A percentile compares a stretch with the other conserved stretches of the same genome.
Conservation (phyloP, 805 yeast genomes). For the Starmerella vaccinii region DNA sequence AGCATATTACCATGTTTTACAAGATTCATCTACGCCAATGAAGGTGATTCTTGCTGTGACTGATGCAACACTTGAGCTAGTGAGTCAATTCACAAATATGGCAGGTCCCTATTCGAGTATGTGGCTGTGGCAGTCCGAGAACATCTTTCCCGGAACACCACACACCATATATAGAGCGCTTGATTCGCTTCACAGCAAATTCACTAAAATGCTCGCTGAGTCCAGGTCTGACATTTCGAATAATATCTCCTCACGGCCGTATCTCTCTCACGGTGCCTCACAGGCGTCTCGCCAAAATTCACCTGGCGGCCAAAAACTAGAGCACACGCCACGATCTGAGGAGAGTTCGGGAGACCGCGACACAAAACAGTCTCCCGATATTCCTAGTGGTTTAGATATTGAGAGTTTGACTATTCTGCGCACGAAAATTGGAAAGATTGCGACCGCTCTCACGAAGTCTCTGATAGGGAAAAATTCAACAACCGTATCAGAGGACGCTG, state of each 20-base stretch:
- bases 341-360: neutral
- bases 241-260: neutral
- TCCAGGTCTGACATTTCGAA: neutral
- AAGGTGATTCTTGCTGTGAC: slow-evolving; percentile 9
- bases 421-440: neutral
- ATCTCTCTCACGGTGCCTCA: neutral
- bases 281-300: neutral
- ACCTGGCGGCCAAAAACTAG: neutral
- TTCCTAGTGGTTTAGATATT: neutral
- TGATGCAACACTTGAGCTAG: slow-evolving; percentile 10
- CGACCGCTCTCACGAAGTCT: neutral
- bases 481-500: slow-evolving; percentile 6
- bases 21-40: slow-evolving; percentile 9
- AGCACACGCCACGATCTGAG: neutral
- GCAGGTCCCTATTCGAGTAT: slow-evolving; percentile 1
- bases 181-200: neutral
- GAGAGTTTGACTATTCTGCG: neutral
- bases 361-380: neutral
- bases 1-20: slow-evolving; percentile 8
- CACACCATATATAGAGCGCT: neutral
- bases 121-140: slow-evolving; percentile 7
- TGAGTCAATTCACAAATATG: slow-evolving; percentile 2
- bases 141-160: neutral
- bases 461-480: slow-evolving; percentile 7
- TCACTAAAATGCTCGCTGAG: neutral